Percentiles rank a stretch among this genome's conserved stretches.
These are phyloP conservation scores for Codiaeum variegatum DNA, from an alignment of 441 rosid species.

Conservation along the genomic window DNA sequence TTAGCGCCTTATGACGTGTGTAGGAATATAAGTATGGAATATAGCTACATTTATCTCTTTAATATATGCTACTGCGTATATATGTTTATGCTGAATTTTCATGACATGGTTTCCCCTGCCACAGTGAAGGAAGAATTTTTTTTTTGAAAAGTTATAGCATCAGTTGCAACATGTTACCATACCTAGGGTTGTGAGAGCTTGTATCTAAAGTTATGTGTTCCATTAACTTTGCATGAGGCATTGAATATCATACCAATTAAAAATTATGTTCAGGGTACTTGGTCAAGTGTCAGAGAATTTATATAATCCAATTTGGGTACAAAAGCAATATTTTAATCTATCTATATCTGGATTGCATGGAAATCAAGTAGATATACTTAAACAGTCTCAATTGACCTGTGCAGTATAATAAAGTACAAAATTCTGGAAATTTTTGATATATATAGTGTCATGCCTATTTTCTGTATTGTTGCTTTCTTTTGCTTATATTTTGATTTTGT, in stretches of 20 bases:
- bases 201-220: not conserved
- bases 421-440: not conserved
- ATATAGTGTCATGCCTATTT: slow-evolving; percentile 2
- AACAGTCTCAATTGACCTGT: not conserved
- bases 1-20: not conserved
- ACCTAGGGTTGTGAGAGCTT: not conserved
- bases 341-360: not conserved
- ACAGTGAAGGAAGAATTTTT: not conserved
- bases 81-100: not conserved
- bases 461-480: slow-evolving; percentile 8
- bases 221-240: slow-evolving; percentile 4
- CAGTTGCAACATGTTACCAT: not conserved
- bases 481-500: slow-evolving; percentile 18
- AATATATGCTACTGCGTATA: not conserved
- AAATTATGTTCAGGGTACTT: not conserved
- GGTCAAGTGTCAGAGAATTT: not conserved
- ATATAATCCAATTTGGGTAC: not conserved
- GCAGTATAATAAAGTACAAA: slow-evolving; percentile 2
- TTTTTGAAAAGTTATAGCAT: not conserved
- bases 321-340: not conserved
- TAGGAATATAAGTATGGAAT: not conserved
- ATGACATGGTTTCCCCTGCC: not conserved
- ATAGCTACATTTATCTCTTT: not conserved
- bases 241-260: not conserved
- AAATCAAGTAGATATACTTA: not conserved